Evolutionary conservation across 2,329 filamentous ascomycete species (phyloP).

Genomic region (Cladophialophora bantiana): DNA sequence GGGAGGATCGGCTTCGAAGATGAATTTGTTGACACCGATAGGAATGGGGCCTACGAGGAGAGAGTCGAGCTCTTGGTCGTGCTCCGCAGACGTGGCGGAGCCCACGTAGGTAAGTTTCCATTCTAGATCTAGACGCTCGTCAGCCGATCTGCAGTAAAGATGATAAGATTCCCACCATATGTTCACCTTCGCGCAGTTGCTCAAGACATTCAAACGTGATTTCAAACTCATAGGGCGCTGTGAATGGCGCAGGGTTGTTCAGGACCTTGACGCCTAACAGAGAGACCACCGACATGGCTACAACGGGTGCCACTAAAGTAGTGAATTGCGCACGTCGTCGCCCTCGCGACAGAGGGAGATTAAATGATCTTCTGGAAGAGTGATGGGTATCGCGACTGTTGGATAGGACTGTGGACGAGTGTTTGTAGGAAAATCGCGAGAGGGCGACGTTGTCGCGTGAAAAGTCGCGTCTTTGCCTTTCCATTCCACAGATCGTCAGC

Average conservation of each 20-base stretch:
- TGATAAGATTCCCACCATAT: not conserved
- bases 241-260: conserved; percentile 96
- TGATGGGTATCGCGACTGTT: not conserved
- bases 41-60: conserved; percentile 97
- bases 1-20: conserved; percentile 94
- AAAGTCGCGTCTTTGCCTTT: not conserved
- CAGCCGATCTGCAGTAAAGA: conserved; percentile 14
- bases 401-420: not conserved
- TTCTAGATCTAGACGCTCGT: conserved; percentile 75
- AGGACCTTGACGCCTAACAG: conserved; percentile 93
- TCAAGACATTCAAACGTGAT: conserved; percentile 99
- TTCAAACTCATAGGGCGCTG: conserved; percentile 92
- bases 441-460: not conserved
- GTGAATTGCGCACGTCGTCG: not conserved
- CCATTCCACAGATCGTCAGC: not conserved
- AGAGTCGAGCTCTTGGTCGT: conserved; percentile 97
- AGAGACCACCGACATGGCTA: conserved; percentile 90
- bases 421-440: not conserved
- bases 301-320: not conserved
- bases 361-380: not conserved
- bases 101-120: conserved; percentile 99
- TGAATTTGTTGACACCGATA: conserved; percentile 96
- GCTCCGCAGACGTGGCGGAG: conserved; percentile 94
- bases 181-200: conserved; percentile 83
- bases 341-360: not conserved